Base-by-base conservation (phyloP, 768 basidiomycete genomes). In the Holtermannia corniformis region DNA sequence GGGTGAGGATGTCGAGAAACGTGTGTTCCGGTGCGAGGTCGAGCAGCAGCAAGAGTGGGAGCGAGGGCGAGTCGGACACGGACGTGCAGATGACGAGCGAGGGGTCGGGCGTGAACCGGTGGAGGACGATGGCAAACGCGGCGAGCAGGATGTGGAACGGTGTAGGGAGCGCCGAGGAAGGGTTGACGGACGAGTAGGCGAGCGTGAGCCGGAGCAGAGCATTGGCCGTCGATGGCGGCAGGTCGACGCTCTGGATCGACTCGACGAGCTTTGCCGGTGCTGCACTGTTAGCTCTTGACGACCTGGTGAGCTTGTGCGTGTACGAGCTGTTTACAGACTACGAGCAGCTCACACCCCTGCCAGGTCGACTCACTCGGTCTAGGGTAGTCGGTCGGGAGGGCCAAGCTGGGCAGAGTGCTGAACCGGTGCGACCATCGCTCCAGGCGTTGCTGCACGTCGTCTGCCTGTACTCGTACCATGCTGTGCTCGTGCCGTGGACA, bases 311-410 rank as follows among this genome's bases (percentile, higher is more conserved):
- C 11, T 21, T 56, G 44, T 40, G 54, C 14, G 13, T 51, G 16
- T 19, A 3, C 19, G 50, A 51, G 20, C 27, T 22, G 11, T 22
- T 44, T 26, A 41, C 26, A 12, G 5, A 21, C 12, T 12, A 12
- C n/a, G 16, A 21, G n/a, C 14, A 48, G 45, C 12, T 24, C n/a
- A 37, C 42, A 52, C 24, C 19, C 14, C 41, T 26, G 11, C 22
- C 28, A 32, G 44, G 25, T 43, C 19, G 13, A 60, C 68, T 58
- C 51, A 62, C 66, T 67, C 24, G 87, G 84, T 51, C 92, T 77
- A 2, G 93, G 92, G 70, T 95, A 99, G 73, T 97, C 95, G 0
- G 93, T 93, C 0, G 95, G 93, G 26, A 99, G 76, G 5, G 88
- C 87, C 59, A 97, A 84, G 3, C 86, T 84, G 1, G 95, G 92